phyloP scores from a whole-genome alignment of 108 stramenopile genomes.

The Licmophora abbreviata region DNA sequence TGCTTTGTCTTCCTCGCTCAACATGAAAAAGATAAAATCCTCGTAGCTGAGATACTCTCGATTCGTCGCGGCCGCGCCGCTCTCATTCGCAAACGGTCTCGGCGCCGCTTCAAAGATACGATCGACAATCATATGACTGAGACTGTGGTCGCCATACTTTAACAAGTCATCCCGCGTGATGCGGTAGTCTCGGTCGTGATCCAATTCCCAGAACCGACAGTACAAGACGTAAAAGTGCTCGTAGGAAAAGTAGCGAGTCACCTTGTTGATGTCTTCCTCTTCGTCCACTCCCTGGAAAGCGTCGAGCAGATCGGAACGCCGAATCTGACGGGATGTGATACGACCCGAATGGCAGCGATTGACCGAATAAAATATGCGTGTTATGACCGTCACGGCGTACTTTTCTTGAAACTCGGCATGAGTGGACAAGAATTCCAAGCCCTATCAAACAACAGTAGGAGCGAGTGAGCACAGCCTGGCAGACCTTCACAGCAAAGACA shows the following conservation, averaged over 20 bases:
- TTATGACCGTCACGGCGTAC: conserved; percentile 93
- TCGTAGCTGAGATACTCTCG: conserved; percentile 83
- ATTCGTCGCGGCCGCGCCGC: conserved; percentile 27
- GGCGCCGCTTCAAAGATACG: conserved; percentile 94
- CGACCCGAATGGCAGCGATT: conserved; percentile 83
- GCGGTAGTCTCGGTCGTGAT: conserved; percentile 91
- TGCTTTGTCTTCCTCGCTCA: conserved; percentile 96
- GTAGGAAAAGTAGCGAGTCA: conserved; percentile 86
- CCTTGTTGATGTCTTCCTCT: conserved; percentile 97
- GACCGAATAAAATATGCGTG: conserved; percentile 92
- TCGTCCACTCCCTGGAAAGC: conserved; percentile 87
- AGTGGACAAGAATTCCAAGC: conserved; percentile 81
- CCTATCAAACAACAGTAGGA: conserved; percentile 14
- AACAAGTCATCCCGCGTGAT: conserved; percentile 90
- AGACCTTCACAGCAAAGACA: not conserved
- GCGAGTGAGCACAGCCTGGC: not conserved
- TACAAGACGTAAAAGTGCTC: conserved; percentile 99
- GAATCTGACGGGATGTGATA: conserved; percentile 83
- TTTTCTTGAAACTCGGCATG: conserved; percentile 97
- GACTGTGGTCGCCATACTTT: conserved; percentile 92
- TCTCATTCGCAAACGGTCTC: conserved; percentile 56
- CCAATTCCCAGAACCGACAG: conserved; percentile 98
- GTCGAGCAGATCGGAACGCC: conserved; percentile 77
- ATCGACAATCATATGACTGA: conserved; percentile 94
- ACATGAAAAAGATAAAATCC: conserved; percentile 98